These are phyloP conservation scores for Emericellopsis atlantica DNA, from an alignment of 2,329 filamentous ascomycete genomes.

Conservation along the genomic window DNA sequence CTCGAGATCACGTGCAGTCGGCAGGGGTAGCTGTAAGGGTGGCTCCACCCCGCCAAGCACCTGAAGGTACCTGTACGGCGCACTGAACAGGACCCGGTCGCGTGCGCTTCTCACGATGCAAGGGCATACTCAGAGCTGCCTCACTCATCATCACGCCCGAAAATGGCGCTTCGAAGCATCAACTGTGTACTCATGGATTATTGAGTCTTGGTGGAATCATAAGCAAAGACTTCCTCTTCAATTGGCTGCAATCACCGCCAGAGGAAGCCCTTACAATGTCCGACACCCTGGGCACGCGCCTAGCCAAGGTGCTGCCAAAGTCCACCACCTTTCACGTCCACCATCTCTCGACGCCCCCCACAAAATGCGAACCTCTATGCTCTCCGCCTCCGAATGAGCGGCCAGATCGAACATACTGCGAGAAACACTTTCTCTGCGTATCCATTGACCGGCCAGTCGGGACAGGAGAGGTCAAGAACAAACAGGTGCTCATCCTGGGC, in stretches of 20 bases:
- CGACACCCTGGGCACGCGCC: slow-evolving; percentile 8
- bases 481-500: slow-evolving; percentile 61
- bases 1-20: slow-evolving; percentile 14
- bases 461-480: slow-evolving; percentile 11
- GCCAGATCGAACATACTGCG: slow-evolving; percentile 70
- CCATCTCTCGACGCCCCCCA: slow-evolving; percentile 79
- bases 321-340: slow-evolving; percentile 54
- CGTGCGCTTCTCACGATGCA: too few species aligned
- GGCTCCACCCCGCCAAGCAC: neutral
- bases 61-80: neutral
- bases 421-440: slow-evolving; percentile 61
- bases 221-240: neutral
- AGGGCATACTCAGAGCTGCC: too few species aligned
- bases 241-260: neutral
- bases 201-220: too few species aligned
- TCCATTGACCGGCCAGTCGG: slow-evolving; percentile 24
- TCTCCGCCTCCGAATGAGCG: slow-evolving; percentile 60
- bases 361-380: slow-evolving; percentile 62
- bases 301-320: slow-evolving; percentile 40
- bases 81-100: too few species aligned
- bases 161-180: too few species aligned
- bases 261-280: neutral
- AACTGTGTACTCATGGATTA: too few species aligned
- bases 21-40: neutral
- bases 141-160: too few species aligned